Evolutionary conservation across 345 rosid genomes (phyloP), one percentile per base, ranked within the genome.

Genomic region (Punica granatum): DNA sequence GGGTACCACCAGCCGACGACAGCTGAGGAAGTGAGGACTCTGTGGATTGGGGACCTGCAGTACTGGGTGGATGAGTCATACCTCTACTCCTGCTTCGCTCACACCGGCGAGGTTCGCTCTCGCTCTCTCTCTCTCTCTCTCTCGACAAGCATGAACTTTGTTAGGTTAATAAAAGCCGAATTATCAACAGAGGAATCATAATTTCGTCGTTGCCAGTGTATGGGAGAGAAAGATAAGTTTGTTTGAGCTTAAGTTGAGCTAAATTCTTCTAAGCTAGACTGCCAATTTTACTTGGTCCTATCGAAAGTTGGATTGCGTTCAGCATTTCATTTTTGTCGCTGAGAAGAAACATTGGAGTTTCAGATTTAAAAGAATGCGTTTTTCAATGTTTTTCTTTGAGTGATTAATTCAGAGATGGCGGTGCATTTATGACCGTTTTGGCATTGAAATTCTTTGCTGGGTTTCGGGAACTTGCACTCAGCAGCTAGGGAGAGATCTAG

Each of bases 11-110:
- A 94, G 67, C 97, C 99, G 0, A 78, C 85, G 37, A 79, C 99
- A 7, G 80, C 83, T 1, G 99, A 91, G 74, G 99, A 94, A 79
- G 99, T 91, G 0, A 79, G 96, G 67, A 91, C 99, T 11, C 97
- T 94, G 21, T 91, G 99, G 97, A 94, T 94, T 67, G 99, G 99
- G 36, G 99, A 91, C 83, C 83, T 94, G 42, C 99, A 85, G 80
- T 89, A 86, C 51, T 94, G 99, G 99, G 88, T 82, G 75, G 97
- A 94, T 60, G 99, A 94, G 66, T 71, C 70, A 65, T 89, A 94
- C 79, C 96, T 91, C 76, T 77, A 68, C 68, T 85, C 95, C 73
- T 91, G 92, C 87, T 94, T 94, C 84, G 83, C 92, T 74, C 93
- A 86, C 76, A 89, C 95, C 75, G 93, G 97, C 78, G 99, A 94